These are phyloP conservation scores for Candida glaebosa DNA, from an alignment of 805 yeast species.

Conservation along the genomic window DNA sequence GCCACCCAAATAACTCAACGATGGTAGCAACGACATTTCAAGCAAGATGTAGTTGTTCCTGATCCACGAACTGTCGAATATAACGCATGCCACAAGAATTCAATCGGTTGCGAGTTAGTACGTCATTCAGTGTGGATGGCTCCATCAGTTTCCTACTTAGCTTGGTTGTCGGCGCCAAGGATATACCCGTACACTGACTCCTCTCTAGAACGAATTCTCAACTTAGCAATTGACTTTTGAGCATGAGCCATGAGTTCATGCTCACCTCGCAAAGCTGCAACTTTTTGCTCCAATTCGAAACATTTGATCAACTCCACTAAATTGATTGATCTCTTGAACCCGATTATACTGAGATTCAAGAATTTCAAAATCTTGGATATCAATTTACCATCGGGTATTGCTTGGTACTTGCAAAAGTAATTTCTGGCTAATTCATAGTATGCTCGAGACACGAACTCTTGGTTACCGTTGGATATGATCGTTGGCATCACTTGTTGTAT, in stretches of 20 bases:
- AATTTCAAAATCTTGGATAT: slow-evolving; percentile 33
- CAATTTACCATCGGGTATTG: slow-evolving; percentile 10
- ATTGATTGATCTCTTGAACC: slow-evolving; percentile 39
- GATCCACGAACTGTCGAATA: too few species aligned
- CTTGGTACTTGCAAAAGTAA: slow-evolving; percentile 4
- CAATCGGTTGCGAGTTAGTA: too few species aligned
- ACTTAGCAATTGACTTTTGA: slow-evolving; percentile 20
- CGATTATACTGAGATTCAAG: slow-evolving; percentile 42
- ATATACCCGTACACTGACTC: slow-evolving; percentile 24
- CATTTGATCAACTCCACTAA: slow-evolving; percentile 37
- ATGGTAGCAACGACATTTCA: too few species aligned
- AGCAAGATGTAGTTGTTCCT: too few species aligned
- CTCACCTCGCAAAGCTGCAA: slow-evolving; percentile 31
- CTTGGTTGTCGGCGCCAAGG: slow-evolving; percentile 1
- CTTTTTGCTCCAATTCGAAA: slow-evolving; percentile 34
- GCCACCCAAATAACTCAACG: too few species aligned
- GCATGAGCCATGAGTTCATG: slow-evolving; percentile 31
- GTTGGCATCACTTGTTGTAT: slow-evolving; percentile 42
- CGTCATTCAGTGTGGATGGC: too few species aligned
- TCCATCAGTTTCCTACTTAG: not conserved
- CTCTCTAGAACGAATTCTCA: slow-evolving; percentile 24
- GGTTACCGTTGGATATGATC: slow-evolving; percentile 37
- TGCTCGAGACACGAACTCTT: slow-evolving; percentile 33
- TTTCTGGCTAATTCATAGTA: slow-evolving; percentile 28
- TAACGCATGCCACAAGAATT: too few species aligned